Evolutionary conservation across 768 basidiomycete species (phyloP).

Genomic region (Trametes gibbosa): DNA sequence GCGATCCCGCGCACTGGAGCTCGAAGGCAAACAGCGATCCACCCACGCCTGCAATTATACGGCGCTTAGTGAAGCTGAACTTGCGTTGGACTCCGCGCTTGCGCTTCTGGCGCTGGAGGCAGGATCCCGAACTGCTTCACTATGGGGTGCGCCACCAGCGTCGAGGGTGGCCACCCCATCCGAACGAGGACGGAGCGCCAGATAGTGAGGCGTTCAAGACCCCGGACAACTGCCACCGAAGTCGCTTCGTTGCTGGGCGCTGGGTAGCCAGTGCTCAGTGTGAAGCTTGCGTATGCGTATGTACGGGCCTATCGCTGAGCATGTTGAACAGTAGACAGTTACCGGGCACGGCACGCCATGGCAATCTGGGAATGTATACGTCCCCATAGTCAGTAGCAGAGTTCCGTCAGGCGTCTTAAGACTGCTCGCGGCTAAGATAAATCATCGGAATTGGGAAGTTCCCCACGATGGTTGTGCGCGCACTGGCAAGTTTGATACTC

Average conservation of each 20-base stretch:
- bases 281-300: not conserved
- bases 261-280: too few relatives aligned
- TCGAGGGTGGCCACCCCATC: not conserved
- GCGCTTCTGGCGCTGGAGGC: not conserved
- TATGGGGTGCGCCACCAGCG: not conserved
- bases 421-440: too few relatives aligned
- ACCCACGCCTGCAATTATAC: not conserved
- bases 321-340: not conserved
- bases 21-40: constrained; percentile 2
- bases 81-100: not conserved
- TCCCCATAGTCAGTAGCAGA: too few relatives aligned
- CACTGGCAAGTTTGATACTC: too few relatives aligned
- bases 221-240: too few relatives aligned
- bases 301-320: not conserved
- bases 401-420: too few relatives aligned
- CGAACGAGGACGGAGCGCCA: constrained; percentile 1
- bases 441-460: too few relatives aligned
- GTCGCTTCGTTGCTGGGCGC: too few relatives aligned
- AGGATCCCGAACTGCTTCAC: not conserved
- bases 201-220: not conserved
- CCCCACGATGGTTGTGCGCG: too few relatives aligned
- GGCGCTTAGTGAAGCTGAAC: not conserved
- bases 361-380: too few relatives aligned
- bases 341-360: too few relatives aligned
- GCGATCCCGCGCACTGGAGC: constrained; percentile 6